Evolutionary conservation across 2,329 filamentous ascomycete genomes (phyloP), one percentile per base, ranked within the genome.

Genomic region (Talaromyces atroroseus): DNA sequence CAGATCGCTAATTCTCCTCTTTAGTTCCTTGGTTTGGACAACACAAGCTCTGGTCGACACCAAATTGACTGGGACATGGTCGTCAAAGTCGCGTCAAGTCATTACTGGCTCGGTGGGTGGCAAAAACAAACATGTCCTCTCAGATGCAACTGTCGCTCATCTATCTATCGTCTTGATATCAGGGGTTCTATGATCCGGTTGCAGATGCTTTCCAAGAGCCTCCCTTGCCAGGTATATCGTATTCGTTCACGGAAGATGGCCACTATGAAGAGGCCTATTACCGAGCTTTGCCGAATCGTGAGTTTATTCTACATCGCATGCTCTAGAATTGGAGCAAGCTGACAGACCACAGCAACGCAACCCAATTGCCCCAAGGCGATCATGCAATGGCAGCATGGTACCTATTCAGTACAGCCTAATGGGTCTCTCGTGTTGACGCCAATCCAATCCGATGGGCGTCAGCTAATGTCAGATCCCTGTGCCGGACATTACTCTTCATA

Each of bases 341-440:
- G 51, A 57, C 59, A 47, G n/a, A 45, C 54, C 49, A 60, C 63
- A 86, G 84, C 85, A 45, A 71, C 73, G 48, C 74, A 78, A 14
- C 86, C 86, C 26, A 70, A 75, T 58, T 89, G 86, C 64, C 82
- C 85, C 1, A 76, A 78, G 54, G 84, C 81, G 8, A 80, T 89
- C 49, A 82, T 89, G 76, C 85, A 89, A 72, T 90, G 83, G 79
- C 87, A 90, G 67, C 87, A 90, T 66, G 87, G 87, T 44, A 82
- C 70, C 54, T 88, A 82, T 67, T 73, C 74, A 5, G 74, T 83
- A 61, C 74, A 78, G 45, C 63, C 73, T 20, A 81, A 87, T 64
- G 83, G 84, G 44, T 83, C 81, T 5, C 71, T 90, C 23, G 70
- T 71, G 5, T 72, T 89, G 50, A 78, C 71, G 5, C 86, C 87